A percentile compares a stretch with the other conserved stretches of the same genome.
Conservation (phyloP, 2,329 filamentous ascomycete species). For the Fusarium redolens region DNA sequence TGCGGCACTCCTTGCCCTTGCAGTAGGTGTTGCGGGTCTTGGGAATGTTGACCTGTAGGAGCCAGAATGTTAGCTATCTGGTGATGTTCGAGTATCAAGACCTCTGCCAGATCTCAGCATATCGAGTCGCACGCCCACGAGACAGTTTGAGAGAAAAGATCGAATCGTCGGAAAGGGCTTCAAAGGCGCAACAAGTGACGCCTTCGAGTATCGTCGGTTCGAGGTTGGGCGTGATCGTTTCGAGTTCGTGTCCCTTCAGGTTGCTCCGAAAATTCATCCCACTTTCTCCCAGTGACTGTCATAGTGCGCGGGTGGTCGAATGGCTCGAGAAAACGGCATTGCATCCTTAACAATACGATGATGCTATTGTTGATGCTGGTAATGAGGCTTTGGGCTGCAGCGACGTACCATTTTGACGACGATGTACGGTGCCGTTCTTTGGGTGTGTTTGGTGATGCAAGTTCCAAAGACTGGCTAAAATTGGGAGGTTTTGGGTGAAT, state of each 20-base stretch:
- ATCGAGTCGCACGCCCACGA: slow-evolving; percentile 22
- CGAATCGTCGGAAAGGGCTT: slow-evolving; percentile 5
- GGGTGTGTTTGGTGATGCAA: slow-evolving; percentile 57
- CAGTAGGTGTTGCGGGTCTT: slow-evolving; percentile 98
- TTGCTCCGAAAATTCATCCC: slow-evolving; percentile 43
- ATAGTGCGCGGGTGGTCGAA: slow-evolving; percentile 47
- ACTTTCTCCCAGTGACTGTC: slow-evolving; percentile 46
- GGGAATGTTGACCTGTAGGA: slow-evolving; percentile 89
- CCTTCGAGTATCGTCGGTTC: slow-evolving; percentile 30
- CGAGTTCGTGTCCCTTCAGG: slow-evolving; percentile 33
- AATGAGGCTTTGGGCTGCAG: slow-evolving; percentile 34
- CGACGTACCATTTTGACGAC: slow-evolving; percentile 63
- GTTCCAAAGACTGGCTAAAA: slow-evolving; percentile 52
- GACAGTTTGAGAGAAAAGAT: slow-evolving; percentile 36
- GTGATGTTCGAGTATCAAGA: slow-evolving; percentile 14
- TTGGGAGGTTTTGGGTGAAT: slow-evolving; percentile 58
- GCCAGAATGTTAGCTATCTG: slow-evolving; percentile 48
- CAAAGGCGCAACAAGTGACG: not conserved
- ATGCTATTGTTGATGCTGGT: slow-evolving; percentile 16
- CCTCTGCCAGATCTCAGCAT: slow-evolving; percentile 22
- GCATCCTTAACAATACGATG: slow-evolving; percentile 9
- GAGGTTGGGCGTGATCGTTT: slow-evolving; percentile 28
- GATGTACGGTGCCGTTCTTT: slow-evolving; percentile 56
- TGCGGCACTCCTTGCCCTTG: slow-evolving; percentile 94
- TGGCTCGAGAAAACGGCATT: slow-evolving; percentile 26